Conservation (phyloP, 352 stramenopile genomes). For the Plasmopara halstedii region DNA sequence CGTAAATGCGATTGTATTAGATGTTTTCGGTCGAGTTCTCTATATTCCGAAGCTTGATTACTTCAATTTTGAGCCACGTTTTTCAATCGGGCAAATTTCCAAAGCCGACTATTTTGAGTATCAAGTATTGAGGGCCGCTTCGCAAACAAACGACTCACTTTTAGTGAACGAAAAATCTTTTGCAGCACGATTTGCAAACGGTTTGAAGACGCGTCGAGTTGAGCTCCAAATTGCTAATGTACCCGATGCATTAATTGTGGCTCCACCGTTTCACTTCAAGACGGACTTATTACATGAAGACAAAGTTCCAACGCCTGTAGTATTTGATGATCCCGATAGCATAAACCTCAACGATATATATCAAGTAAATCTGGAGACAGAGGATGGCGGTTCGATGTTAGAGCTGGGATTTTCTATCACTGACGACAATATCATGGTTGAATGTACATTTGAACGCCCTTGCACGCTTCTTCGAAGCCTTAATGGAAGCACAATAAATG, state of each 20-base stretch:
- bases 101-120: slow-evolving; percentile 35
- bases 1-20: slow-evolving; percentile 11
- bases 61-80: slow-evolving; percentile 26
- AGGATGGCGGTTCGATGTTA: slow-evolving; percentile 27
- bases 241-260: slow-evolving; percentile 33
- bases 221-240: slow-evolving; percentile 43
- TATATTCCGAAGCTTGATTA: slow-evolving; percentile 48
- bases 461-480: slow-evolving; percentile 34
- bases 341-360: slow-evolving; percentile 27
- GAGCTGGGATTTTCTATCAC: slow-evolving; percentile 36
- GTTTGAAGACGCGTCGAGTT: slow-evolving; percentile 21
- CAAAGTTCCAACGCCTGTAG: slow-evolving; percentile 25
- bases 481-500: slow-evolving; percentile 21
- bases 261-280: slow-evolving; percentile 36
- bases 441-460: slow-evolving; percentile 39
- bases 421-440: slow-evolving; percentile 44
- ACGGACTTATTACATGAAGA: slow-evolving; percentile 17
- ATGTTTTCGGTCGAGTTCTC: slow-evolving; percentile 26
- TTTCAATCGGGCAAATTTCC: background rate
- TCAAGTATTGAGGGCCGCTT: slow-evolving; percentile 9
- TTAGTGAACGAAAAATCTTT: slow-evolving; percentile 9
- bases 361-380: slow-evolving; percentile 34
- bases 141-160: slow-evolving; percentile 2
- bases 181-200: slow-evolving; percentile 6
- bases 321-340: slow-evolving; percentile 49